Percentiles rank a stretch among this genome's conserved stretches.
Conservation (phyloP, 75 land plant genomes). For the Adiantum capillusveneris region DNA sequence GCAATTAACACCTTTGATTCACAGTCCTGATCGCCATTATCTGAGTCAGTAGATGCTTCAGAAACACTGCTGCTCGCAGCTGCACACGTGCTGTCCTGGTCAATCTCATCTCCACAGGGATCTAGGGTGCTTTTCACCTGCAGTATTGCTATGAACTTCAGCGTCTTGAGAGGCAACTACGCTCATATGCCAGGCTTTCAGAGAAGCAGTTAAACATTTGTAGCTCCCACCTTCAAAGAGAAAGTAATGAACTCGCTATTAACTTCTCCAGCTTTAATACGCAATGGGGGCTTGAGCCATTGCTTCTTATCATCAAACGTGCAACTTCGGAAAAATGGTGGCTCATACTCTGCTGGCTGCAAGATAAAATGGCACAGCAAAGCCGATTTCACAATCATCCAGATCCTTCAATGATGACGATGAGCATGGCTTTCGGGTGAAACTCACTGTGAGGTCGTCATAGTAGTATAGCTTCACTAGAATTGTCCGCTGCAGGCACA, state of each 20-base stretch:
- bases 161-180: background rate
- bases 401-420: no score
- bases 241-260: conserved; percentile 70
- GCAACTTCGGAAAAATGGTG: conserved; percentile 74
- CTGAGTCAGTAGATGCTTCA: conserved; percentile 7
- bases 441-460: conserved; percentile 79
- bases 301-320: conserved; percentile 39
- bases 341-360: conserved; percentile 89
- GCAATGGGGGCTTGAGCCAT: conserved; percentile 60
- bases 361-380: background rate
- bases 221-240: conserved; percentile 62
- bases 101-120: conserved; percentile 52
- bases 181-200: conserved; percentile 1
- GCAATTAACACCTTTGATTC: no score
- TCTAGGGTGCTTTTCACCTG: conserved; percentile 87
- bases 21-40: background rate
- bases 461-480: conserved; percentile 90
- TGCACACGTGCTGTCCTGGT: background rate
- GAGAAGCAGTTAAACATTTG: background rate
- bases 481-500: conserved; percentile 87
- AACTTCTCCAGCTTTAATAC: conserved; percentile 85
- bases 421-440: no score
- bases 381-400: no score
- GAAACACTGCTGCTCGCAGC: background rate
- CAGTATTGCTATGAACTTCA: background rate